Evolutionary conservation across 1,139 yeast genomes (phyloP).

Genomic region (Saccharomyces hybrid): DNA sequence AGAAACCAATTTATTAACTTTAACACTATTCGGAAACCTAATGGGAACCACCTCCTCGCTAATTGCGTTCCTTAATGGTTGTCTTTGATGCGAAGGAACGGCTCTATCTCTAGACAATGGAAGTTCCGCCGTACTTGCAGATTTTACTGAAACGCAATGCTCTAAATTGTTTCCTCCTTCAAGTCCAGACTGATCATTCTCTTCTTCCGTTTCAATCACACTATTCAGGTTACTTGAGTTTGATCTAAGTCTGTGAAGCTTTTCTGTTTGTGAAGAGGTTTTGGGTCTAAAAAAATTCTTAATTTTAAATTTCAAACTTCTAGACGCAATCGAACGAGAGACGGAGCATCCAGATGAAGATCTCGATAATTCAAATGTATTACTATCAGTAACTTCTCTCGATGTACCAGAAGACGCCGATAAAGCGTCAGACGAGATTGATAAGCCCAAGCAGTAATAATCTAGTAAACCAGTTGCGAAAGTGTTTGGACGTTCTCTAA

Average conservation of each 20-base stretch:
- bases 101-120: neutral
- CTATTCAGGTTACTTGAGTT: conserved; percentile 5
- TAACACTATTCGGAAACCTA: neutral
- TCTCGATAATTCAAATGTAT: neutral
- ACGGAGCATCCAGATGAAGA: neutral
- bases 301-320: neutral
- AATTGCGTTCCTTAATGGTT: neutral
- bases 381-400: neutral
- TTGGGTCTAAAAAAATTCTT: neutral
- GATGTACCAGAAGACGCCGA: neutral
- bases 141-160: neutral
- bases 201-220: conserved; percentile 11
- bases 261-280: neutral
- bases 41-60: neutral
- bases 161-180: neutral
- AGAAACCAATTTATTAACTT: neutral
- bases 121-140: neutral
- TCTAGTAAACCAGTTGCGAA: neutral
- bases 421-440: neutral
- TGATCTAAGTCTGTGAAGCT: neutral
- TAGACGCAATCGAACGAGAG: neutral
- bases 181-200: conserved; percentile 1
- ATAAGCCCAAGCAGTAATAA: neutral
- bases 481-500: neutral
- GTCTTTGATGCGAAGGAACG: neutral